Conservation (phyloP, 2,329 filamentous ascomycete genomes). For the Trichoderma oligosporum region DNA sequence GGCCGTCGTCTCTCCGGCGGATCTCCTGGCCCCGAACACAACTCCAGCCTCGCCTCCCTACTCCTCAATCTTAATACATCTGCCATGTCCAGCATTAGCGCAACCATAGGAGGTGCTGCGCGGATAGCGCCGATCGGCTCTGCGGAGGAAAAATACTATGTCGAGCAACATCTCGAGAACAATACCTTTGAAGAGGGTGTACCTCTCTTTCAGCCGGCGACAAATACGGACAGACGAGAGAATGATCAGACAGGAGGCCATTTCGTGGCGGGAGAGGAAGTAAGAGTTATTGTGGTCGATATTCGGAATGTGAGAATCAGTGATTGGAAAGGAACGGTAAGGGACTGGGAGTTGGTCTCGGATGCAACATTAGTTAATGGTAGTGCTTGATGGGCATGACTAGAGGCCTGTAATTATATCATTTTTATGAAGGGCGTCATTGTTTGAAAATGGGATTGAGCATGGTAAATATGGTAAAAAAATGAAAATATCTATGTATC, state of each 20-base stretch:
- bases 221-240: constrained; percentile 36
- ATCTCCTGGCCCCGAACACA: constrained; percentile 60
- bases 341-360: constrained; percentile 63
- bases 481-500: neutral
- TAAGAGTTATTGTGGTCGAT: constrained; percentile 79
- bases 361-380: constrained; percentile 41
- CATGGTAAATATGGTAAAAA: neutral
- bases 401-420: neutral
- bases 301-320: constrained; percentile 83
- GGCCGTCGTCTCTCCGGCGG: constrained; percentile 55
- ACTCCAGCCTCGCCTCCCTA: constrained; percentile 74
- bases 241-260: constrained; percentile 54
- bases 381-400: constrained; percentile 24
- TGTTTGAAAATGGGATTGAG: neutral
- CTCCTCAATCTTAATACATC: constrained; percentile 89
- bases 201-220: constrained; percentile 31
- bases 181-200: constrained; percentile 71
- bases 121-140: constrained; percentile 67
- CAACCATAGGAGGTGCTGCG: constrained; percentile 89
- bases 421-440: neutral
- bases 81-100: constrained; percentile 81
- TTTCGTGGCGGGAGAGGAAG: constrained; percentile 77
- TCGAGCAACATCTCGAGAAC: constrained; percentile 79
- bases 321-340: constrained; percentile 91
- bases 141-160: constrained; percentile 81